Evolutionary conservation across 352 stramenopile species (phyloP), one percentile per base, ranked within the genome.

Genomic region (Phytopythium chamaehyphon): DNA sequence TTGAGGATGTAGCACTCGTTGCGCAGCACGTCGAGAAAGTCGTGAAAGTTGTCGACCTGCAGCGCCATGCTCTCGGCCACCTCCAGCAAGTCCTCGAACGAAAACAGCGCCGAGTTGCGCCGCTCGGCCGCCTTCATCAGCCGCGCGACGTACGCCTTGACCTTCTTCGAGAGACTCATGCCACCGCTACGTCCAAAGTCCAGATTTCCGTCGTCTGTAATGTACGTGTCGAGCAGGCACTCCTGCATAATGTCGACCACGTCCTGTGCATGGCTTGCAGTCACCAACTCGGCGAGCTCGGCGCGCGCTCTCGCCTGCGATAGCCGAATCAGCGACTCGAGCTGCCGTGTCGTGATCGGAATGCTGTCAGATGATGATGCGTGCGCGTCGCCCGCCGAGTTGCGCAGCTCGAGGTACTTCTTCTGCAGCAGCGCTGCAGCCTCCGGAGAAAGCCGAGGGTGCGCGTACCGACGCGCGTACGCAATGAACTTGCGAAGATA

Each of bases 401-500:
- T 53, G 15, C 92, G 75, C 48, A 98, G 83, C 52, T 86, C 73
- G 46, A 98, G 61, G 53, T 98, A 98, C 49, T 95, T 93, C 21
- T 78, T 71, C 67, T 97, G 86, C 15, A 98, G 69, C 24, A 93
- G 61, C 14, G 51, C 40, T 16, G 72, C 64, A 4, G 78, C 78
- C 16, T 83, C 76, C 2, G 54, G 54, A 7, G 76, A 85, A 24
- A 96, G 55, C 23, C 88, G 82, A 6, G 97, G 97, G 54, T 96
- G 86, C 42, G 96, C 96, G 66, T 98, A 98, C 16, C 95, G 85
- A 40, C 90, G 72, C n/a, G 93, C 94, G 65, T 99, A 99, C 0
- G 96, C 85, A 57, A 99, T 96, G 66, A 99, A 99, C 61, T 98
- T 98, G 49, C 96, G 84, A 36, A 99, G 66, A 26, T 98, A 86